Evolutionary conservation across 441 rosid species (phyloP).

Genomic region (Euphorbia schlechtendalii): DNA sequence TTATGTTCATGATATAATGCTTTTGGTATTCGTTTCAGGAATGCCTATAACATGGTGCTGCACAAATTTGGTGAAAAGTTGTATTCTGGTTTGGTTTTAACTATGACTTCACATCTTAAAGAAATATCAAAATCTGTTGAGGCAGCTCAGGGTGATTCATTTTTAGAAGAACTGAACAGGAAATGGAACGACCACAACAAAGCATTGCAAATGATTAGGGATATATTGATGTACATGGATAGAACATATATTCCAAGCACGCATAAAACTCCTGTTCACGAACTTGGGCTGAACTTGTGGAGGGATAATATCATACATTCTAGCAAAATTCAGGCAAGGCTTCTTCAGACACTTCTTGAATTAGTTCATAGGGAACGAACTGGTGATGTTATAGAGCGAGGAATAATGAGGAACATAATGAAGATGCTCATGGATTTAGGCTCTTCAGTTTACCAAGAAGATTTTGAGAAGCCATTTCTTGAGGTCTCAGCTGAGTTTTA

Average conservation of each 20-base stretch:
- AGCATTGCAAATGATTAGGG: slow-evolving; percentile 90
- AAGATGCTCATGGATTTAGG: slow-evolving; percentile 98
- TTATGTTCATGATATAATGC: slow-evolving; percentile 2
- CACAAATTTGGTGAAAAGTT: slow-evolving; percentile 94
- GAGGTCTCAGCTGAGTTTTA: slow-evolving; percentile 91
- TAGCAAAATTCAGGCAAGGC: slow-evolving; percentile 66
- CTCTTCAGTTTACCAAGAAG: slow-evolving; percentile 79
- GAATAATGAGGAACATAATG: slow-evolving; percentile 71
- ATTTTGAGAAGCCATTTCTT: slow-evolving; percentile 88
- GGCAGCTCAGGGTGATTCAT: slow-evolving; percentile 84
- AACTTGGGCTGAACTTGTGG: slow-evolving; percentile 87
- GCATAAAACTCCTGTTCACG: slow-evolving; percentile 78
- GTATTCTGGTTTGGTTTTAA: slow-evolving; percentile 63
- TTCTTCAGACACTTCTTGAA: slow-evolving; percentile 75
- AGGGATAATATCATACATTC: slow-evolving; percentile 75
- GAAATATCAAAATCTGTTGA: slow-evolving; percentile 74
- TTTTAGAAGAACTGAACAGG: slow-evolving; percentile 83
- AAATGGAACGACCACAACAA: slow-evolving; percentile 97
- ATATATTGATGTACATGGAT: slow-evolving; percentile 97
- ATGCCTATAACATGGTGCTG: slow-evolving; percentile 96
- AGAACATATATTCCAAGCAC: slow-evolving; percentile 75
- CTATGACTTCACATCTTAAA: slow-evolving; percentile 82
- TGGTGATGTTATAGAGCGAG: slow-evolving; percentile 87
- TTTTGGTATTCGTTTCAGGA: slow-evolving; percentile 41
- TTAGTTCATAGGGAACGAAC: slow-evolving; percentile 72